A percentile compares a stretch with the other conserved stretches of the same genome.
Evolutionary conservation across 164 flowering plant genomes (phyloP).

Genomic region (Cinnamomum chago): DNA sequence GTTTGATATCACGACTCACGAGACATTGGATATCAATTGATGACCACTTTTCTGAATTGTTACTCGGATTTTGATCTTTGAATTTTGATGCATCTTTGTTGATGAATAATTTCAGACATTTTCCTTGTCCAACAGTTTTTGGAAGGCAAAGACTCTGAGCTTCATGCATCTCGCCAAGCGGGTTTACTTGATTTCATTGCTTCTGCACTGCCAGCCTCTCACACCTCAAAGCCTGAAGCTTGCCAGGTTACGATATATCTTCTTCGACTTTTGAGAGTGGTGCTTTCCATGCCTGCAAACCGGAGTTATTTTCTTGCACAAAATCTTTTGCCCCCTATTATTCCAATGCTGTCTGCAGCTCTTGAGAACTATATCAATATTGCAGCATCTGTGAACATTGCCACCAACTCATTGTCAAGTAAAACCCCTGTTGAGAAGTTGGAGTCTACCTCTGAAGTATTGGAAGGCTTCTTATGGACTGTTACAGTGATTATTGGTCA

Average conservation of each 20-base stretch:
- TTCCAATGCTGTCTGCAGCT: constrained; percentile 87
- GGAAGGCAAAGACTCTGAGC: constrained; percentile 86
- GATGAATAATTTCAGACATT: constrained; percentile 5
- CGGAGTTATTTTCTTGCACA: constrained; percentile 84
- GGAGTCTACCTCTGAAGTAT: constrained; percentile 70
- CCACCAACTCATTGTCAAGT: constrained; percentile 26
- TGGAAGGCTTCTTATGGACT: constrained; percentile 73
- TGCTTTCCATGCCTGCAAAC: constrained; percentile 59
- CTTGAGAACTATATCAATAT: constrained; percentile 90
- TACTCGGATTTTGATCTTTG: not conserved
- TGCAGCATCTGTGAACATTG: constrained; percentile 60
- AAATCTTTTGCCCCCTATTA: constrained; percentile 84
- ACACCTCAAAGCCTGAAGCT: constrained; percentile 89
- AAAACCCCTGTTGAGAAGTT: constrained; percentile 59
- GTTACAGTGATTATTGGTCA: constrained; percentile 65
- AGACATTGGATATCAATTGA: not conserved
- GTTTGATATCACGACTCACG: not conserved
- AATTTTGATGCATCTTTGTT: constrained; percentile 1
- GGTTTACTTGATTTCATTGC: constrained; percentile 93
- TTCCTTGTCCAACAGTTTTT: constrained; percentile 45
- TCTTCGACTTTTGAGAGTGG: constrained; percentile 65
- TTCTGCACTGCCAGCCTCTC: constrained; percentile 91
- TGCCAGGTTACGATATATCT: constrained; percentile 77
- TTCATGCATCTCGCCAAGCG: constrained; percentile 88
- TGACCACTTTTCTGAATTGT: not conserved